These are phyloP conservation scores for Phytopythium vexans DNA, from an alignment of 352 stramenopile genomes.

Conservation along the genomic window DNA sequence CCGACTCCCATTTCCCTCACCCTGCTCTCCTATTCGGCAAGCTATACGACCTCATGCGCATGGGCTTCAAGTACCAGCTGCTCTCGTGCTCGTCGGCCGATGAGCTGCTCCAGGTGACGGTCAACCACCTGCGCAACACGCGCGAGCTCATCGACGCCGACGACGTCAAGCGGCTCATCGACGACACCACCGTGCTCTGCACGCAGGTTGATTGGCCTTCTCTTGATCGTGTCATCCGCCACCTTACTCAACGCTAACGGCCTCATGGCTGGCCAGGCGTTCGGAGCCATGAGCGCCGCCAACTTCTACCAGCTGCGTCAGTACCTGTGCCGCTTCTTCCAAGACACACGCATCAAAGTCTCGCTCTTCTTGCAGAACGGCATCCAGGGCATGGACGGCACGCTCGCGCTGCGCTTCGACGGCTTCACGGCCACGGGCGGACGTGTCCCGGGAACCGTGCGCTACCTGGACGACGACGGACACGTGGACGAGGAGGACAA, in stretches of 20 bases:
- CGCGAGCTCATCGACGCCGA: conserved; percentile 66
- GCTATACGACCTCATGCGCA: conserved; percentile 94
- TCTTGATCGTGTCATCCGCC: background rate
- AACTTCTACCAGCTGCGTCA: conserved; percentile 86
- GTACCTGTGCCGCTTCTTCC: conserved; percentile 86
- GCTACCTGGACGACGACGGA: conserved; percentile 68
- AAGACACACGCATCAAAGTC: conserved; percentile 90
- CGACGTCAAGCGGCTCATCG: conserved; percentile 64
- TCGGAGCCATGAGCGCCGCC: conserved; percentile 54
- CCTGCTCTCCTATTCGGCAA: conserved; percentile 8
- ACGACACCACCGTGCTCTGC: conserved; percentile 77
- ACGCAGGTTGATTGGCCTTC: conserved; percentile 28
- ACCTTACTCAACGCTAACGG: too few species aligned
- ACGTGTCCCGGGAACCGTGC: conserved; percentile 58
- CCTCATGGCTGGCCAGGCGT: conserved; percentile 26
- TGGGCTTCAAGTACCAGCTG: conserved; percentile 94
- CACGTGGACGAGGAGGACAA: conserved; percentile 62
- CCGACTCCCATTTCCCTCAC: background rate
- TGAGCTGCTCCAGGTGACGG: conserved; percentile 86
- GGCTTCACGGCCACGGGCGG: conserved; percentile 69
- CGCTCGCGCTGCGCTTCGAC: conserved; percentile 70
- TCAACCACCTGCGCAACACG: conserved; percentile 82
- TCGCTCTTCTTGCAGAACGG: conserved; percentile 89
- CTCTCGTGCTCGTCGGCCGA: conserved; percentile 76
- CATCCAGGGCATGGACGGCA: conserved; percentile 84